phyloP scores from a whole-genome alignment of 805 yeast genomes.

The Yarrowia phangngaensis region DNA sequence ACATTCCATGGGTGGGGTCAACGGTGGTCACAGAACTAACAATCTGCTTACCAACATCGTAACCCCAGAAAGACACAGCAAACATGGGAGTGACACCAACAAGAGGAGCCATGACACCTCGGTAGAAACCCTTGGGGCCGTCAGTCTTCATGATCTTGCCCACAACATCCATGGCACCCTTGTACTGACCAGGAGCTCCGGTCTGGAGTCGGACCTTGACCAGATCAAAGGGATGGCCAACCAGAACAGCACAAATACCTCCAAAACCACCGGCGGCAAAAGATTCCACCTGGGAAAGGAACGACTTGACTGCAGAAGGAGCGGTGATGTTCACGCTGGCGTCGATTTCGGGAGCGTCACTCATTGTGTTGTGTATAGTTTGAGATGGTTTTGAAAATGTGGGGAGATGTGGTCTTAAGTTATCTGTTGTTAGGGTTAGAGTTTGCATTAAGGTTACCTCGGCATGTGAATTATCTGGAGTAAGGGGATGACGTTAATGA shows the following conservation, averaged over 20 bases:
- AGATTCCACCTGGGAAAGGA: slow-evolving; percentile 64
- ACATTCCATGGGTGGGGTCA: slow-evolving; percentile 42
- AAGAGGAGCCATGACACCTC: slow-evolving; percentile 92
- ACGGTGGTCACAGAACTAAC: slow-evolving; percentile 47
- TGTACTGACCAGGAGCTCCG: slow-evolving; percentile 53
- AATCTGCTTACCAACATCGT: slow-evolving; percentile 81
- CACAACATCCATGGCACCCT: slow-evolving; percentile 63
- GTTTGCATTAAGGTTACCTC: slow-evolving; percentile 16
- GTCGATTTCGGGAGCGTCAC: slow-evolving; percentile 27
- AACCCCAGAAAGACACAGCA: slow-evolving; percentile 98
- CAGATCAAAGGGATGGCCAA: slow-evolving; percentile 96
- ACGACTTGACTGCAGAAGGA: slow-evolving; percentile 25
- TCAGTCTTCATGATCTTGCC: slow-evolving; percentile 64
- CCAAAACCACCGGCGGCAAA: slow-evolving; percentile 94
- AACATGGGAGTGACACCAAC: slow-evolving; percentile 98
- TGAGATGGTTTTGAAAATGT: not conserved
- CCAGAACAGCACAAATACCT: slow-evolving; percentile 89
- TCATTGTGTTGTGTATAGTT: slow-evolving; percentile 18
- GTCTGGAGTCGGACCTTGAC: slow-evolving; percentile 90
- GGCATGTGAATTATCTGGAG: slow-evolving; percentile 26
- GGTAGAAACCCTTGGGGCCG: slow-evolving; percentile 76
- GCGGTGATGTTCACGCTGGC: slow-evolving; percentile 19
- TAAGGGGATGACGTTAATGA: too few species aligned
- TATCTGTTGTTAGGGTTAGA: too few species aligned
- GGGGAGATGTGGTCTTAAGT: not conserved